Conservation (phyloP, 2,329 filamentous ascomycete genomes). For the Tolypocladium inflatum region DNA sequence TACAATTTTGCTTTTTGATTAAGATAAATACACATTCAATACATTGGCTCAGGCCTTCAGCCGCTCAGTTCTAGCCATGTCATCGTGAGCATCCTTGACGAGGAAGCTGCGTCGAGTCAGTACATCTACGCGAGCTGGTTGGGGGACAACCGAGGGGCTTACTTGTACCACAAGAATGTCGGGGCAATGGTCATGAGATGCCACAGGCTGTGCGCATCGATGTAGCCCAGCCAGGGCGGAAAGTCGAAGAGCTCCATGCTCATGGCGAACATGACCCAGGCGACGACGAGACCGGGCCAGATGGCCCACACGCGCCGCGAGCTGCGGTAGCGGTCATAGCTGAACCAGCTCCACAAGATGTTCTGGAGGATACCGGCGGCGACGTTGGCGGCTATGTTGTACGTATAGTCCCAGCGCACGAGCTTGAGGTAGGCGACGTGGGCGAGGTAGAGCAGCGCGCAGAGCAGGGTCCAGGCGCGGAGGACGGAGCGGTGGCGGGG, state of each 20-base stretch:
- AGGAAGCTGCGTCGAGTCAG: slow-evolving; percentile 56
- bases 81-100: slow-evolving; percentile 74
- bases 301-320: slow-evolving; percentile 69
- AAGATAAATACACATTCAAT: neutral
- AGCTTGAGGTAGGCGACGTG: slow-evolving; percentile 81
- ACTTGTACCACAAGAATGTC: slow-evolving; percentile 91
- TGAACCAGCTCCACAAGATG: slow-evolving; percentile 77
- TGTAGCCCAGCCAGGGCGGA: slow-evolving; percentile 66
- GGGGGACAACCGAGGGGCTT: slow-evolving; percentile 29
- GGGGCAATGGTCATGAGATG: slow-evolving; percentile 87
- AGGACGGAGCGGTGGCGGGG: slow-evolving; percentile 41
- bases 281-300: slow-evolving; percentile 85
- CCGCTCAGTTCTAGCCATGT: slow-evolving; percentile 58
- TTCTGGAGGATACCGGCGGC: slow-evolving; percentile 73
- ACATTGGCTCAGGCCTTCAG: slow-evolving; percentile 46
- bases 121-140: neutral
- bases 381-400: slow-evolving; percentile 97
- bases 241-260: slow-evolving; percentile 94
- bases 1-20: neutral
- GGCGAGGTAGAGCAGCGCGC: slow-evolving; percentile 57
- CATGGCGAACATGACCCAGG: slow-evolving; percentile 89
- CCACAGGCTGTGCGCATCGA: slow-evolving; percentile 95
- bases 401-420: slow-evolving; percentile 88
- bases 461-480: slow-evolving; percentile 67
- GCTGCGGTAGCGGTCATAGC: slow-evolving; percentile 61